Conservation (phyloP, 768 basidiomycete species). For the Suillus plorans region DNA sequence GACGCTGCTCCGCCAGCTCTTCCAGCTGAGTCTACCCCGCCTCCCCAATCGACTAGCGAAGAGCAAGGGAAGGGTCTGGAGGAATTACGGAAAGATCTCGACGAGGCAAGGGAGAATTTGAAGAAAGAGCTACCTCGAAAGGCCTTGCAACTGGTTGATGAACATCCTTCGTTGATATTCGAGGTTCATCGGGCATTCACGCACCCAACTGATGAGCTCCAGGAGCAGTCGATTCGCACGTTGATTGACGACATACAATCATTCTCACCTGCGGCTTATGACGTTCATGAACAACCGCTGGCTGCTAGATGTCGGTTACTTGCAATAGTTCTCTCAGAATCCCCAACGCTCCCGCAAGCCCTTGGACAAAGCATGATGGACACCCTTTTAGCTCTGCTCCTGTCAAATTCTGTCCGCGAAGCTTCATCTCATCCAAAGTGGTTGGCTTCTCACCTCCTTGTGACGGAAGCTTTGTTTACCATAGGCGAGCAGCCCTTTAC, state of each 20-base stretch:
- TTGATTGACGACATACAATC: conserved; percentile 77
- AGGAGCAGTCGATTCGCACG: conserved; percentile 63
- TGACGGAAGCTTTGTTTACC: conserved; percentile 80
- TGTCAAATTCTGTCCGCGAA: conserved; percentile 51
- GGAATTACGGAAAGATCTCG: conserved; percentile 65
- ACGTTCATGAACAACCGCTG: conserved; percentile 72
- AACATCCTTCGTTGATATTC: conserved; percentile 85
- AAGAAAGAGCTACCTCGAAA: conserved; percentile 63
- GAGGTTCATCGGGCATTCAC: conserved; percentile 85
- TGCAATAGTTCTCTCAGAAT: conserved; percentile 79
- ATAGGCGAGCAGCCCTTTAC: conserved; percentile 70
- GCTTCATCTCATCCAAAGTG: conserved; percentile 76
- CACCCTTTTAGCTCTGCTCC: conserved; percentile 62
- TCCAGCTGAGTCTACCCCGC: conserved; percentile 16
- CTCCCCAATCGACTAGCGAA: conserved; percentile 13
- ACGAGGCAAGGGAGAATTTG: conserved; percentile 63
- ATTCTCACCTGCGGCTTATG: conserved; percentile 64
- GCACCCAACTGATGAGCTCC: conserved; percentile 55
- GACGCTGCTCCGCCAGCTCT: conserved; percentile 15
- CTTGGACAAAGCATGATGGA: conserved; percentile 66
- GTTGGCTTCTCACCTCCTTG: conserved; percentile 83
- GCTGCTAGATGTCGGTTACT: conserved; percentile 83
- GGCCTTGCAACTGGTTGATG: conserved; percentile 79
- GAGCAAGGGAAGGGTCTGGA: conserved; percentile 48
- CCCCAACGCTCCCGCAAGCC: conserved; percentile 55